Evolutionary conservation across 2,329 filamentous ascomycete species (phyloP).

Genomic region (Corniculantispora saksenae): DNA sequence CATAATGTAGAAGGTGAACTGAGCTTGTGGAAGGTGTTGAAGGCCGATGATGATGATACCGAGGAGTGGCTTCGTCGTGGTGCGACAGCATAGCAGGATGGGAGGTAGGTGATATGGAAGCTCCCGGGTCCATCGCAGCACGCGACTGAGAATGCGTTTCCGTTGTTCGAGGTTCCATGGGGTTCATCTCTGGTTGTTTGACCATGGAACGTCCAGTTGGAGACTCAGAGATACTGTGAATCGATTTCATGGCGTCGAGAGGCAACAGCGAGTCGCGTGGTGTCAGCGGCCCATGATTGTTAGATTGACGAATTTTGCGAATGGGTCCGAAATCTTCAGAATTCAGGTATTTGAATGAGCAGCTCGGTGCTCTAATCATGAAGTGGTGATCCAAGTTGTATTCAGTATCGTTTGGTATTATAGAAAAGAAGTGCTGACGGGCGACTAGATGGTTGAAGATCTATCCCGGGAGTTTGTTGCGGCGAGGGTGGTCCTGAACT

Average conservation of each 20-base stretch:
- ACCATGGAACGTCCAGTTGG: background rate
- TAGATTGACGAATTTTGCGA: background rate
- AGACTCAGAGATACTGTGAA: slow-evolving; percentile 12
- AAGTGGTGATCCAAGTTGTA: background rate
- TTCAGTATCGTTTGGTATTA: background rate
- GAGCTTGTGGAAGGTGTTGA: slow-evolving; percentile 27
- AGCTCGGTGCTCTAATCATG: background rate
- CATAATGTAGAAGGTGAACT: slow-evolving; percentile 31
- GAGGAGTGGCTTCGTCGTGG: slow-evolving; percentile 7
- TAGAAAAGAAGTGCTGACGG: background rate
- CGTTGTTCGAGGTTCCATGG: slow-evolving; percentile 11
- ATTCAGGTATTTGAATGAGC: background rate
- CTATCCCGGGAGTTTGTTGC: background rate
- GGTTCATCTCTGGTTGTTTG: background rate
- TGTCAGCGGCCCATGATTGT: slow-evolving; percentile 20
- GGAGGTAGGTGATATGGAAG: slow-evolving; percentile 19
- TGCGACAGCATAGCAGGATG: slow-evolving; percentile 15
- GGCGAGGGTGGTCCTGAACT: background rate
- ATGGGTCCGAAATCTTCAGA: background rate
- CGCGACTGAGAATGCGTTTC: slow-evolving; percentile 4
- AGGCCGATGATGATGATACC: slow-evolving; percentile 16
- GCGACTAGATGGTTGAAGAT: background rate
- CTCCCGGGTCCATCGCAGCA: slow-evolving; percentile 3
- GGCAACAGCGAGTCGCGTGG: slow-evolving; percentile 12
- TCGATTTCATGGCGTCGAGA: slow-evolving; percentile 16